Evolutionary conservation across 73 alveolate species (phyloP), one percentile per base, ranked within the genome.

Genomic region (Breviolum minutum): DNA sequence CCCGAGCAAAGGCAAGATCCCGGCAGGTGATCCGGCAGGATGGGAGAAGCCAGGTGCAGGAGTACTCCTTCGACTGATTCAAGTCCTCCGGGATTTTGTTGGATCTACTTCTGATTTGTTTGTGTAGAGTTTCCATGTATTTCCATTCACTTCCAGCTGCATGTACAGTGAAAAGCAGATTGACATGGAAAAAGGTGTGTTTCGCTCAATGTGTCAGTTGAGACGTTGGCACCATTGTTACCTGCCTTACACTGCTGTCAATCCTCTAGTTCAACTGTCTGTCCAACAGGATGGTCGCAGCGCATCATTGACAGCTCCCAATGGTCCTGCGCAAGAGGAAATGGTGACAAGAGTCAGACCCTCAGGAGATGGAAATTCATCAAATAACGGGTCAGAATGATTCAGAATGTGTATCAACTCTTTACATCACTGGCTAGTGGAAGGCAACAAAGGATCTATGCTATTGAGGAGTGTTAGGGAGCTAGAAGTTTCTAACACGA

Each of bases 261-360:
- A 40, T 40, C 54, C 54, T 40, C 54, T 40, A 40, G 54, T 40
- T 0, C 0, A 40, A 40, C 54, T 40, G 54, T 40, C 54, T 40
- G 54, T 40, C 54, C 54, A 40, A 54, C 99, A 94, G 99, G 94
- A 94, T 66, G 99, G 99, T 63, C 92, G 99, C 85, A 94, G 99
- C 14, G 99, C 99, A 27, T 80, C 99, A 5, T 73, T 94, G 94
- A 94, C 99, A 17, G 99, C 99, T 27, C 99, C 99, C 27, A 94
- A 94, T 32, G 99, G 99, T 30, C 99, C 99, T 64, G 99, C 99
- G 24, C 99, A 94, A 64, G 99, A 94, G 66, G 94, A 94, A 68
- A 69, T 94, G 99, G 94, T 94, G 73, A 69, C 94, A 7, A 79
- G 99, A n/a, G 99, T 94, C 73, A 6, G 24, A 76, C 10, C 32